phyloP scores from a whole-genome alignment of 108 stramenopile species.

The Licmophora abbreviata region DNA sequence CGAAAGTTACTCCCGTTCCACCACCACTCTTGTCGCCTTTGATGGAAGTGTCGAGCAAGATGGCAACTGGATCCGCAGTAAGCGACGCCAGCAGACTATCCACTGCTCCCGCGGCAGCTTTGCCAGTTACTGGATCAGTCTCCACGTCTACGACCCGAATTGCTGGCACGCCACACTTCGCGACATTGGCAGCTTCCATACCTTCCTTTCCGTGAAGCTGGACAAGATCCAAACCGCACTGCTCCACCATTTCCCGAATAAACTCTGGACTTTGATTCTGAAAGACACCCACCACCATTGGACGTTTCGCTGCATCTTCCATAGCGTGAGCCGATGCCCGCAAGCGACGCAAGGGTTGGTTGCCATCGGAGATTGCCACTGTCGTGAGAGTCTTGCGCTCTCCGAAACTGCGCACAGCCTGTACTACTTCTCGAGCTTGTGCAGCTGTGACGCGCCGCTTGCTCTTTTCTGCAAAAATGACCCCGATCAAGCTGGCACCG shows the following conservation, averaged over 20 bases:
- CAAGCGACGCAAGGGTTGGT: conserved; percentile 32
- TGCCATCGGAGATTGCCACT: conserved; percentile 4
- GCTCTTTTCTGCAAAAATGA: conserved; percentile 89
- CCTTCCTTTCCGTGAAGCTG: conserved; percentile 97
- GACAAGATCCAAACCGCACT: conserved; percentile 89
- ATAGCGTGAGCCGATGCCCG: conserved; percentile 38
- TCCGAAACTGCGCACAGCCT: conserved; percentile 80
- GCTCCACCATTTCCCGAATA: conserved; percentile 65
- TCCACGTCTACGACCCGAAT: conserved; percentile 92
- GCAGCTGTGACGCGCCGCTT: conserved; percentile 69
- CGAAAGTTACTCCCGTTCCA: conserved; percentile 92
- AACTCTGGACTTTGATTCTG: conserved; percentile 85
- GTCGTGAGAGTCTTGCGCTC: conserved; percentile 53
- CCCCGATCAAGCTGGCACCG: conserved; percentile 93
- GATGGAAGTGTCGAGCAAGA: conserved; percentile 91
- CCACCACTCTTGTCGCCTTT: conserved; percentile 77
- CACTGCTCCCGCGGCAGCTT: conserved; percentile 43
- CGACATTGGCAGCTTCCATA: conserved; percentile 57
- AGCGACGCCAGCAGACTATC: conserved; percentile 43
- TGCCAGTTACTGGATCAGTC: conserved; percentile 37
- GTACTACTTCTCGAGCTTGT: conserved; percentile 64
- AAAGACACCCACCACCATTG: conserved; percentile 94
- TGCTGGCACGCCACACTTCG: conserved; percentile 70
- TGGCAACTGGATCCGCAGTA: conserved; percentile 72
- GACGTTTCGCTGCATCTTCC: conserved; percentile 55